Base-by-base conservation (phyloP, 441 rosid species). In the Theobroma grandiflorum region DNA sequence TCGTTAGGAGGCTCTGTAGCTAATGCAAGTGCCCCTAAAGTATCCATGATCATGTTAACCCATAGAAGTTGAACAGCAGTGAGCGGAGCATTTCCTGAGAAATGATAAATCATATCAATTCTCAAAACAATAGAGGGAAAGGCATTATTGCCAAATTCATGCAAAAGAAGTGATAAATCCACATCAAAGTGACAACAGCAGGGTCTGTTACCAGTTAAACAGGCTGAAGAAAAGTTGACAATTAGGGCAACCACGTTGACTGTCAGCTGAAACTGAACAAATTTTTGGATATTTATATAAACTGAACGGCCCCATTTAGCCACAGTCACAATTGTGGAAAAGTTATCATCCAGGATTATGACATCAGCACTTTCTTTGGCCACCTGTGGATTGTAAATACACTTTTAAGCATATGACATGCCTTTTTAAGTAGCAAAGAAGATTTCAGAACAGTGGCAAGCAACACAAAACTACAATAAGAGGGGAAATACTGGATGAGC, bases 1-100 rank as follows among this genome's bases (percentile, higher is more conserved):
- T 83, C 87, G 11, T 67, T 86, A 47, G 92, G 92, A 80, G 92
- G 92, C 75, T 89, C 90, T 37, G 92, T 89, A 1, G 92, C 92
- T 72, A 89, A 82, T 12, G 92, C 92, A 73, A 89, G 89, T 53
- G 92, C 90, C 76, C 92, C 92, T 31, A 89, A 82, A 78, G 92
- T 89, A 49, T 89, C 92, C 92, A 89, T 89, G 84, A 87, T 89
- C 92, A 89, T 87, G 88, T 89, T 89, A 78, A 89, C 89, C 92
- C 90, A 89, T 33, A 89, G 76, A 76, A 87, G 88, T 83, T 89
- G 91, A 68, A 89, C 91, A 38, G 91, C 91, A 67, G 92, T 86
- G 47, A 89, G 89, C 16, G 92, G 92, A 61, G 90, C 90, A 80
- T 65, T 77, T 67, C 90, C 91, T 89, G 81, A 79, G 74, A 52